Evolutionary conservation across 495 filamentous ascomycete genomes (phyloP), one percentile per base, ranked within the genome.

Genomic region (Aspergillus affinis): DNA sequence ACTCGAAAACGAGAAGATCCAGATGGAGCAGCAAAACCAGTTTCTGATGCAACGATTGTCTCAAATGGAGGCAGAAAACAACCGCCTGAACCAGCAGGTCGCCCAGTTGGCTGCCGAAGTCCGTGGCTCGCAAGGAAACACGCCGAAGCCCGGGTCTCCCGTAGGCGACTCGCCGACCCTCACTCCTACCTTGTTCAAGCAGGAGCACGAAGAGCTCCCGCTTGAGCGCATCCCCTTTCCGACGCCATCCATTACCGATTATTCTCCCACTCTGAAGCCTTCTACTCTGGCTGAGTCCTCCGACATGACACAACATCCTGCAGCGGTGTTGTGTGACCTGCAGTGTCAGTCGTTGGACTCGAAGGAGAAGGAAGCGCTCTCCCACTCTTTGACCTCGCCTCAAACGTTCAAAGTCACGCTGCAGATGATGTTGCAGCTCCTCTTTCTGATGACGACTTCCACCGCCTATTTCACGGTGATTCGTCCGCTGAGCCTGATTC

Each of bases 321-420:
- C 94, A 82, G 93, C 83, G 92, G 87, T 97, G 93, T 96, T 97
- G 93, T 97, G 91, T 82, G 94, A 93, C 94, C 94, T 96, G 94
- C 94, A 88, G 94, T 98, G 94, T 97, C 94, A 86, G 87, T 92
- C 87, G 84, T 81, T 76, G 79, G 82, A 80, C 78, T 82, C 87
- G 83, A 84, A 74, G 80, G 76, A 75, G 69, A 69, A 62, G 80
- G 73, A 71, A 73, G 72, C 74, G 74, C 81, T 72, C 67, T 82
- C 76, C 71, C 78, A 69, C 76, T 81, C 71, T 79, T 83, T 73
- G 73, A 82, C 73, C 73, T 82, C 77, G 68, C 70, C 73, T 54
- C 75, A 74, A 67, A 71, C 77, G 62, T 74, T 78, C 71, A 81
- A 56, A 55, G 65, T 75, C 58, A 70, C 55, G 58, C 69, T 73